Base-by-base conservation (phyloP, 2,329 filamentous ascomycete genomes). In the Diaporthe helianthi region DNA sequence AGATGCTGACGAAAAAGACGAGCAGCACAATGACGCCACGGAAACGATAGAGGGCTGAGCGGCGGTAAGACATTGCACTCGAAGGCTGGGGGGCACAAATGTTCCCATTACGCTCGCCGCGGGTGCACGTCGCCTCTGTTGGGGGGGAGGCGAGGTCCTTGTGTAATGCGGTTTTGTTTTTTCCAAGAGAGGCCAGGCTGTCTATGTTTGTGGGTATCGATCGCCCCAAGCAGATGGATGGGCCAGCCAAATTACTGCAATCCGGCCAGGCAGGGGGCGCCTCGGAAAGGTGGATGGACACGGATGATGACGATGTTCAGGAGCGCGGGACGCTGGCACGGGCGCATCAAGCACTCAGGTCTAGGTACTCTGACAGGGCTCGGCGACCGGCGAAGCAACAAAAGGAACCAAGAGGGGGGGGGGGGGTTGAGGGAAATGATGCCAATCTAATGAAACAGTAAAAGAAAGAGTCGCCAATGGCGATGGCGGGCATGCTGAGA, bases 11-110 rank as follows among this genome's bases (percentile, higher is more conserved):
- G 55, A 63, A 58, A n/a, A 71, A 58, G 63, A 69, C 67, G 38
- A 58, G 67, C 26, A 71, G 41, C 26, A 69, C 67, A n/a, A 69
- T 33, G 22, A 71, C 44, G 26, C 53, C 67, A 36, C 69, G 55
- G 49, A 67, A 71, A 52, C 69, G 69, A 38, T 71, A 71, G 38
- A 71, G 61, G 26, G 61, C 33, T 38, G 69, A 71, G 61, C 69
- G 67, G 49, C 69, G 69, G 49, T 71, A 71, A 51, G 69, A 69
- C 69, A 71, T 71, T 58, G 69, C 67, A 58, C 67, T 69, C 67
- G 66, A 61, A 29, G 52, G 61, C 47, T 49, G 33, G 54, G 64
- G 17, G 22, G 54, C 46, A 51, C 31, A 29, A 29, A 31, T 52
- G 31, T 53, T 66, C 69, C 69, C 69, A 71, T 71, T 63, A 67